A percentile compares a stretch with the other conserved stretches of the same genome.
Conservation (phyloP, 345 rosid genomes). For the Nephelium lappaceum region DNA sequence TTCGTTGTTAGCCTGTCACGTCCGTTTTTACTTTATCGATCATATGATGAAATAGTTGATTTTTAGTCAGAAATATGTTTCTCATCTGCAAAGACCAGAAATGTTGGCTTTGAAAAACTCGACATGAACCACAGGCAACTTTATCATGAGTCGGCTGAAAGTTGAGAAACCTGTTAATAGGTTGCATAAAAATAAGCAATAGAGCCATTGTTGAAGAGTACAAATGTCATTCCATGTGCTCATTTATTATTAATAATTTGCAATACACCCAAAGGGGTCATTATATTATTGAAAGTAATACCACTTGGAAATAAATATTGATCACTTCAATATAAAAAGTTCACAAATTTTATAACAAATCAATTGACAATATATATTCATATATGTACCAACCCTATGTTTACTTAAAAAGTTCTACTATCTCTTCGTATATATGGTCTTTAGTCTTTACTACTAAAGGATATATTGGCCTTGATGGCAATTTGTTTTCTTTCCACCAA, state of each 20-base stretch:
- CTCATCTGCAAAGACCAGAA: conserved; percentile 16
- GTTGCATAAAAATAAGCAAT: conserved; percentile 21
- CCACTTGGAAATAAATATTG: background rate
- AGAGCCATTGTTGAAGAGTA: conserved; percentile 16
- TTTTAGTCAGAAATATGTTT: conserved; percentile 19
- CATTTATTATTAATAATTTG: conserved; percentile 4
- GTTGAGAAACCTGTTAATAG: conserved; percentile 21
- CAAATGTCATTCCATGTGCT: conserved; percentile 22
- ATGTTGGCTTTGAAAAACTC: conserved; percentile 12
- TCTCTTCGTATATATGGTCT: background rate
- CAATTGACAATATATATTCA: too few species aligned
- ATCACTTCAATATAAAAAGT: background rate
- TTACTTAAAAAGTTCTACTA: background rate
- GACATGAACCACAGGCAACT: conserved; percentile 13
- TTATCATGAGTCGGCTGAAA: conserved; percentile 20
- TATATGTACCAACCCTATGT: too few species aligned
- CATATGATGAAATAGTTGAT: background rate
- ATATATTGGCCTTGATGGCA: too few species aligned
- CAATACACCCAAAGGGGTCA: background rate
- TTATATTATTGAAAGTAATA: conserved; percentile 13
- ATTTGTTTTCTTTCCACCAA: background rate
- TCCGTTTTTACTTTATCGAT: conserved; percentile 6
- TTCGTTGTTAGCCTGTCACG: conserved; percentile 14
- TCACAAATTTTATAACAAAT: too few species aligned
- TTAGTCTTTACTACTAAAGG: too few species aligned